Evolutionary conservation across 345 rosid species (phyloP), one percentile per base, ranked within the genome.

Genomic region (Bruguiera parviflora): DNA sequence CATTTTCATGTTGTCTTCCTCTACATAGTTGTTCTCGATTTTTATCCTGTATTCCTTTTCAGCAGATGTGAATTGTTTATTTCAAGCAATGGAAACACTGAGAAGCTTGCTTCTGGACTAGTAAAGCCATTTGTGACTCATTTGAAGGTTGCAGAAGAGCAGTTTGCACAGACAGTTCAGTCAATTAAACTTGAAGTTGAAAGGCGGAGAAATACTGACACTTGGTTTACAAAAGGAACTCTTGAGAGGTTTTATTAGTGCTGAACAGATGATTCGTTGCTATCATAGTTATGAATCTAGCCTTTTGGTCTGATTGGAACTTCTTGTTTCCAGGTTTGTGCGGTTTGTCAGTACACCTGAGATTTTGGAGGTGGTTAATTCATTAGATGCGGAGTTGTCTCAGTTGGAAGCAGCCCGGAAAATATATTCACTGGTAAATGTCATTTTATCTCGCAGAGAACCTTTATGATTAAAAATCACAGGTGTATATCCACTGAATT

Each of bases 281-380:
- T 46, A 7, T 66, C 66, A 24, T 35, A 47, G 53, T 49, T 59
- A 29, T 21, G 56, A 53, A 77, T 68, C 43, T 18, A 43, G 24
- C 5, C 8, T 71, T 62, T 69, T 68, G 61, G 73, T 71, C 47
- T 72, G 59, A 31, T 62, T 66, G 52, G 29, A n/a, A 13, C 28
- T 73, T 69, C 49, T 68, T 71, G 47, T 75, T 79, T 79, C 64
- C 78, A 95, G 99, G 87, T 92, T 95, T 92, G 99, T 95, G 72
- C 88, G 92, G 64, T 95, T 92, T 84, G 99, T 95, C 74, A 92
- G 96, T 74, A 90, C 97, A 55, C 99, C 99, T 2, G 99, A 95
- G 85, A 86, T 92, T 73, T 75, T 95, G 83, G 99, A 92, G 68
- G 75, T 83, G 83, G 96, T 90, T 47, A 92, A 83, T 67, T 81